phyloP scores from a whole-genome alignment of 805 yeast species.

The Yamadazyma nakazawae region DNA sequence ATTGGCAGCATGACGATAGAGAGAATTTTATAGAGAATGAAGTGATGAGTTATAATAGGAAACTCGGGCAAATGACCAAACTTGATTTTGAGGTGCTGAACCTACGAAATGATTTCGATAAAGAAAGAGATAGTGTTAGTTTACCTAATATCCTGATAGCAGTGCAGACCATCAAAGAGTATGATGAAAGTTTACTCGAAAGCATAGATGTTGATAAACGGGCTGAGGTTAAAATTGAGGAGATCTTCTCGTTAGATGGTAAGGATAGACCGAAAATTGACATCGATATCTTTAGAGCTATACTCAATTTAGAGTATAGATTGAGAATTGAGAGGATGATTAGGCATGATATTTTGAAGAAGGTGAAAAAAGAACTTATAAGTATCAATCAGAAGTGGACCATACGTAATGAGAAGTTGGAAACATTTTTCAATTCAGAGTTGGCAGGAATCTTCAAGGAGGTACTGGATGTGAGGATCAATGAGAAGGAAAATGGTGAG shows the following conservation, averaged over 20 bases:
- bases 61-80: constrained; percentile 27
- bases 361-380: constrained; percentile 28
- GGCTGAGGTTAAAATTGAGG: constrained; percentile 13
- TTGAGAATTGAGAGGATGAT: constrained; percentile 30
- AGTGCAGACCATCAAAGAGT: constrained; percentile 24
- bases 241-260: constrained; percentile 28
- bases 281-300: constrained; percentile 23
- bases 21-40: constrained; percentile 22
- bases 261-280: constrained; percentile 27
- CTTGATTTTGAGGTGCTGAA: constrained; percentile 22
- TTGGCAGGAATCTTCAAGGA: constrained; percentile 24
- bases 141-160: constrained; percentile 30
- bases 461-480: constrained; percentile 26
- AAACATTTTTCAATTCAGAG: constrained; percentile 26
- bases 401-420: constrained; percentile 27
- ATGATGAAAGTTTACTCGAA: constrained; percentile 12
- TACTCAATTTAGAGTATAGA: constrained; percentile 33
- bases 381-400: constrained; percentile 35
- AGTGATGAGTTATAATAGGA: constrained; percentile 28
- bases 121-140: constrained; percentile 18
- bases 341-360: constrained; percentile 32
- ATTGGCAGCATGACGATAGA: constrained; percentile 22
- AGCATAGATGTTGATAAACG: neutral
- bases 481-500: constrained; percentile 24
- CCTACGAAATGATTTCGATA: constrained; percentile 23